Conservation (phyloP, 768 basidiomycete species). For the Panellus pusillus region DNA sequence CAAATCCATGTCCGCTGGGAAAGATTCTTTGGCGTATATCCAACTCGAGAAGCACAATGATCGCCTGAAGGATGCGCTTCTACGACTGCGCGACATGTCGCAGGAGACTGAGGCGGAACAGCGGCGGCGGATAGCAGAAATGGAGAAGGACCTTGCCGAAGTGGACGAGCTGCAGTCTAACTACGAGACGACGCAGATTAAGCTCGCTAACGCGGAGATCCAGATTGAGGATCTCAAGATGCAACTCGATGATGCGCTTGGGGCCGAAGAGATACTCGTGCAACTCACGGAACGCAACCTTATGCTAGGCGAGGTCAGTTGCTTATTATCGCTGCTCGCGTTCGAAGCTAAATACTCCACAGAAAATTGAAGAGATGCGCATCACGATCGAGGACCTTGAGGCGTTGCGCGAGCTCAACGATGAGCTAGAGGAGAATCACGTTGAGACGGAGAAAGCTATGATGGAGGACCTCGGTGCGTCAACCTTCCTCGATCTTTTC, state of each 20-base stretch:
- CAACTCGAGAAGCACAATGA: constrained; percentile 98
- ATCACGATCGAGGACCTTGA: constrained; percentile 96
- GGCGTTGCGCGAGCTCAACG: constrained; percentile 91
- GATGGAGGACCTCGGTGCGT: constrained; percentile 83
- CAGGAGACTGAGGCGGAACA: constrained; percentile 87
- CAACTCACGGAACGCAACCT: constrained; percentile 94
- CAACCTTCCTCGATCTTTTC: background rate
- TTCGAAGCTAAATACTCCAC: background rate
- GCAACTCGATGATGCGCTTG: constrained; percentile 93
- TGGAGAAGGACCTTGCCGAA: constrained; percentile 84
- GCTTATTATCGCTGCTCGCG: background rate
- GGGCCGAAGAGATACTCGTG: constrained; percentile 95
- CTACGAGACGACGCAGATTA: constrained; percentile 77
- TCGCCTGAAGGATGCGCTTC: constrained; percentile 83
- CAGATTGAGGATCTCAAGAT: constrained; percentile 93
- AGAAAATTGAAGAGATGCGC: constrained; percentile 99
- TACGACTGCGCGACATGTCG: constrained; percentile 83
- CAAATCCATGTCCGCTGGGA: constrained; percentile 35
- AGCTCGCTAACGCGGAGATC: constrained; percentile 83
- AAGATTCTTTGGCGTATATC: constrained; percentile 65
- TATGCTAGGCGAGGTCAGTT: constrained; percentile 78
- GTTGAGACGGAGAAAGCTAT: constrained; percentile 89
- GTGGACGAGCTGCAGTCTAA: constrained; percentile 81
- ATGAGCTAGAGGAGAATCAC: constrained; percentile 97
- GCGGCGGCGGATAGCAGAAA: constrained; percentile 73